Conservation (phyloP, 371 early-diverging fungal genomes). For the Massospora cicadina region DNA sequence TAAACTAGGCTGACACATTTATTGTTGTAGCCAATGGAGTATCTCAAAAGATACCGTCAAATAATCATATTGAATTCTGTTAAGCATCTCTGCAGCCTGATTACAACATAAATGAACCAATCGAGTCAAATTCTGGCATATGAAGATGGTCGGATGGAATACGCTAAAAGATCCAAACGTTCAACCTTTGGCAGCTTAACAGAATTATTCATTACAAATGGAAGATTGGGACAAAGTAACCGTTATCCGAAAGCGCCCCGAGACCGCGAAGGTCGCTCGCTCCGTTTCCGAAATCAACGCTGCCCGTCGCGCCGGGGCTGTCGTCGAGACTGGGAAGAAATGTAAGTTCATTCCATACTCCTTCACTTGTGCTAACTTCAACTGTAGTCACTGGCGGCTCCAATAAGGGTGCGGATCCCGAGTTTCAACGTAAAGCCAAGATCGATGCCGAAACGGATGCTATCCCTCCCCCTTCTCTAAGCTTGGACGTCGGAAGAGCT, state of each 20-base stretch:
- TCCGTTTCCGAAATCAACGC: constrained; percentile 52
- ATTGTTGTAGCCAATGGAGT: too few species aligned
- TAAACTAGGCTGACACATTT: too few species aligned
- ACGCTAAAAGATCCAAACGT: too few species aligned
- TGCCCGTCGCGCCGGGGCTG: constrained; percentile 58
- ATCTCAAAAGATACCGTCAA: too few species aligned
- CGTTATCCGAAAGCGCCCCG: constrained; percentile 57
- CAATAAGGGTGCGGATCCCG: constrained; percentile 24
- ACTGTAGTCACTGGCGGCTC: constrained; percentile 6
- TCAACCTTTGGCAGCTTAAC: too few species aligned
- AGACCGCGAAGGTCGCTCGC: constrained; percentile 39
- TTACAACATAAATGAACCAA: too few species aligned
- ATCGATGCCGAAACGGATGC: constrained; percentile 82
- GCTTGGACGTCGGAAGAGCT: constrained; percentile 61
- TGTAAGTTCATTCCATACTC: constrained; percentile 14
- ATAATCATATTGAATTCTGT: too few species aligned
- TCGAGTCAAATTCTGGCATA: too few species aligned
- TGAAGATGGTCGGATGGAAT: too few species aligned
- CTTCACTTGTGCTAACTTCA: not conserved
- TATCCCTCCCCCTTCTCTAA: constrained; percentile 48
- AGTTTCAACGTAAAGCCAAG: constrained; percentile 63
- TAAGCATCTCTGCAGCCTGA: too few species aligned
- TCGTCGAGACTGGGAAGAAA: constrained; percentile 54
- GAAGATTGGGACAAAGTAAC: constrained; percentile 35
- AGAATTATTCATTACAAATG: too few species aligned